These are phyloP conservation scores for Ascochyta fabae DNA, from an alignment of 2,329 filamentous ascomycete species.

Conservation along the genomic window DNA sequence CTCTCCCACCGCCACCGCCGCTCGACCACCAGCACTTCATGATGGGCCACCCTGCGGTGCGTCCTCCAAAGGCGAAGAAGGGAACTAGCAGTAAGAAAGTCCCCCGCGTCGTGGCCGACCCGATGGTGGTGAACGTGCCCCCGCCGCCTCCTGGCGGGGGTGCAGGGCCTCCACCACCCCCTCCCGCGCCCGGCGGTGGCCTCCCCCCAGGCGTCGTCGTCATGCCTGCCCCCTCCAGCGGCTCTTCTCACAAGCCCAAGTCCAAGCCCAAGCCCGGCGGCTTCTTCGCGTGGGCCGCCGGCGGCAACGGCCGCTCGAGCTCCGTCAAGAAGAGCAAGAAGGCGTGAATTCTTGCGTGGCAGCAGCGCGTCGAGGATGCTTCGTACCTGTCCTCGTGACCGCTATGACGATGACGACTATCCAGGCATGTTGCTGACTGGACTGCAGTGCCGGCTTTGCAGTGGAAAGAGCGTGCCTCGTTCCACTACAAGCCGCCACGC, in stretches of 20 bases:
- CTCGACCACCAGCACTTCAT: constrained; percentile 15
- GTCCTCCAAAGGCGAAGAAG: constrained; percentile 8
- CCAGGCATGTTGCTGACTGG: neutral
- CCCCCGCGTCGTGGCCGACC: constrained; percentile 1
- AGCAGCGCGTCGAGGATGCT: constrained; percentile 17
- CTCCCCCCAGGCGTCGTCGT: neutral
- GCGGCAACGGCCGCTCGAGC: constrained; percentile 2
- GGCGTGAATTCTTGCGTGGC: constrained; percentile 18
- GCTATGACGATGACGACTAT: neutral
- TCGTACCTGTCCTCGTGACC: constrained; percentile 8
- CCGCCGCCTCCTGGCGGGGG: neutral
- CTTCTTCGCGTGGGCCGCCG: constrained; percentile 18
- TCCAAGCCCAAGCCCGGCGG: constrained; percentile 5
- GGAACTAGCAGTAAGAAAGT: constrained; percentile 1
- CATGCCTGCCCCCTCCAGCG: neutral
- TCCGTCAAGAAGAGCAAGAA: constrained; percentile 18
- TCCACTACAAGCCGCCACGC: neutral
- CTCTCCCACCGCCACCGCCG: constrained; percentile 19
- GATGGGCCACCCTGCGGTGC: neutral
- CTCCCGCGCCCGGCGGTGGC: neutral
- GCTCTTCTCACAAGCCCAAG: constrained; percentile 14
- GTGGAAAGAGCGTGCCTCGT: neutral
- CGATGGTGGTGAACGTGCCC: neutral
- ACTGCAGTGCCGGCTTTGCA: neutral
- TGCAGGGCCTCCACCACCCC: neutral